Percentiles rank a stretch among this genome's conserved stretches.
Conservation (phyloP, 1,139 yeast genomes). For the Pichia sp. region DNA sequence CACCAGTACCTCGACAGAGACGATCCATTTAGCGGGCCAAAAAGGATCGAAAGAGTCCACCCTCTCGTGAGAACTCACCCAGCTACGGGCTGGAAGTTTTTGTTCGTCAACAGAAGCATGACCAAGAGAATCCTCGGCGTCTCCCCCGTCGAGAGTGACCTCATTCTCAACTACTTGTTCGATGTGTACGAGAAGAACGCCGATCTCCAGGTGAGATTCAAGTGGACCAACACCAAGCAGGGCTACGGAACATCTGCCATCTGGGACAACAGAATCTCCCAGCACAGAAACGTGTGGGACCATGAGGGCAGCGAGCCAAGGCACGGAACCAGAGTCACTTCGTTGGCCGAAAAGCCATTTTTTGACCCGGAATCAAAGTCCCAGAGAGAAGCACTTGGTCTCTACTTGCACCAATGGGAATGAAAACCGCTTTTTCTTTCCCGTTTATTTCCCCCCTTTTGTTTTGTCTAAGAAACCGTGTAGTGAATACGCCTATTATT, state of each 20-base stretch:
- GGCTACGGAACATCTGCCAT: constrained; percentile 51
- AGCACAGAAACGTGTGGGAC: constrained; percentile 45
- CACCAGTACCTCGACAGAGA: neutral
- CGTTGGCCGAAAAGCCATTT: constrained; percentile 52
- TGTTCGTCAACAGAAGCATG: constrained; percentile 44
- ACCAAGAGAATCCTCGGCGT: constrained; percentile 44
- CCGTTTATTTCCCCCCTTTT: too few species aligned
- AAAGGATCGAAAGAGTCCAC: constrained; percentile 43
- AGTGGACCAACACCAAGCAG: constrained; percentile 37
- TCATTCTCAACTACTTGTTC: constrained; percentile 40
- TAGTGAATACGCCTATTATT: too few species aligned
- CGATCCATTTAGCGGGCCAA: constrained; percentile 12
- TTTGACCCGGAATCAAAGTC: constrained; percentile 50
- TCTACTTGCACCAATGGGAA: neutral
- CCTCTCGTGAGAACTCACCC: constrained; percentile 51
- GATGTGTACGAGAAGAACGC: constrained; percentile 41
- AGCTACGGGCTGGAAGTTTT: constrained; percentile 51
- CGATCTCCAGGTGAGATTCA: constrained; percentile 52
- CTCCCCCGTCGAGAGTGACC: constrained; percentile 39
- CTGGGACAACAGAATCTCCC: constrained; percentile 55
- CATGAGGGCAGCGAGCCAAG: constrained; percentile 48
- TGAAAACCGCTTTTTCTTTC: too few species aligned
- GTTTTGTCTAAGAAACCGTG: too few species aligned
- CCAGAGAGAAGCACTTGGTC: constrained; percentile 32
- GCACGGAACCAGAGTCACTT: constrained; percentile 58